phyloP scores from a whole-genome alignment of 139 green algal species.

The Coelastrella sp. region DNA sequence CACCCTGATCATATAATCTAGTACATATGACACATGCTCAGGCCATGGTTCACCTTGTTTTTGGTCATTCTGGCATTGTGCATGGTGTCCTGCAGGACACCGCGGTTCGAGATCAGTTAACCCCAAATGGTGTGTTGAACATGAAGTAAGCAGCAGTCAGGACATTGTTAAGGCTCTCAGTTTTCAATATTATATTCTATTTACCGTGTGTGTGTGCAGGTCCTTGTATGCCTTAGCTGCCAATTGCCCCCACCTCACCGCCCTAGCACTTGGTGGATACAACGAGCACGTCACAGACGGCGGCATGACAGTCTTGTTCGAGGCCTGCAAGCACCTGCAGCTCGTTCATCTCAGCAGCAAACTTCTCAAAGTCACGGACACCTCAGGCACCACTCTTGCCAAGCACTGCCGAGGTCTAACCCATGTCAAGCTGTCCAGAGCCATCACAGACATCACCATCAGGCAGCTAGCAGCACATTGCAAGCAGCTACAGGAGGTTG shows the following conservation, averaged over 20 bases:
- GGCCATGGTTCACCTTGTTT: too few relatives aligned
- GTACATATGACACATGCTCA: too few relatives aligned
- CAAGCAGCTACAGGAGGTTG: conserved; percentile 21
- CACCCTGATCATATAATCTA: too few relatives aligned
- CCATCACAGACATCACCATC: conserved; percentile 40
- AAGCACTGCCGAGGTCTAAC: not conserved
- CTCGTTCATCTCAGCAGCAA: conserved; percentile 29
- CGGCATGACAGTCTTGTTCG: conserved; percentile 43
- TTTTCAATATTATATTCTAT: too few relatives aligned
- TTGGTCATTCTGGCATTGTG: too few relatives aligned
- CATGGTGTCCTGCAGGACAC: too few relatives aligned
- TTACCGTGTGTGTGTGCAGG: not conserved
- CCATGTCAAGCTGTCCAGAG: conserved; percentile 18
- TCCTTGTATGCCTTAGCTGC: conserved; percentile 54
- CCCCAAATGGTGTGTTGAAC: too few relatives aligned
- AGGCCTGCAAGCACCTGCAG: conserved; percentile 27
- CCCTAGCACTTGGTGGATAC: conserved; percentile 40
- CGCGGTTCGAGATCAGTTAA: too few relatives aligned
- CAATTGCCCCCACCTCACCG: conserved; percentile 39
- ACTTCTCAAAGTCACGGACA: conserved; percentile 41
- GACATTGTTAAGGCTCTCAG: too few relatives aligned
- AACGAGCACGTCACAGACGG: conserved; percentile 47
- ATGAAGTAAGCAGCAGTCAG: too few relatives aligned
- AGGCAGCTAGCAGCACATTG: not conserved
- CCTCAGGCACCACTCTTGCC: not conserved